These are phyloP conservation scores for Aspergillus sp. DNA, from an alignment of 2,329 filamentous ascomycete genomes.

Conservation along the genomic window DNA sequence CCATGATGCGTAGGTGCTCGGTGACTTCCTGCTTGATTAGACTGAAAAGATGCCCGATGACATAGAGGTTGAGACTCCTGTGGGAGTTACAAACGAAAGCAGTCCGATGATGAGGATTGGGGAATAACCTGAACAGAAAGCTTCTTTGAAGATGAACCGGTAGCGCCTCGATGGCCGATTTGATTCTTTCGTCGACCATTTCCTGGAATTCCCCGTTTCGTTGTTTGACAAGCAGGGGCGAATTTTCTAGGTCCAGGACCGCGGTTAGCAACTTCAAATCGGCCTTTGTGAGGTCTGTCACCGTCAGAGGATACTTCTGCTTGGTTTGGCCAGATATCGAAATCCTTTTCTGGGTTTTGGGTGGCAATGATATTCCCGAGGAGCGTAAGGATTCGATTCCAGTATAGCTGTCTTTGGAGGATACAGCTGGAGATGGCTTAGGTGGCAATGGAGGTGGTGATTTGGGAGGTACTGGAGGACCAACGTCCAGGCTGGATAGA, in stretches of 20 bases:
- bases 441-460: no score
- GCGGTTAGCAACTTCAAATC: constrained; percentile 18
- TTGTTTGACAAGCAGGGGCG: not conserved
- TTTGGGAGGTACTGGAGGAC: no score
- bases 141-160: constrained; percentile 6
- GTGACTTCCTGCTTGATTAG: constrained; percentile 22
- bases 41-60: constrained; percentile 13
- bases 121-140: constrained; percentile 9
- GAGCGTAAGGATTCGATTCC: no score
- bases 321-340: not conserved
- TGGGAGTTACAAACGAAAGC: constrained; percentile 18
- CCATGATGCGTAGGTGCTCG: constrained; percentile 13
- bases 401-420: no score
- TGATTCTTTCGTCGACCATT: constrained; percentile 1
- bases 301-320: constrained; percentile 8
- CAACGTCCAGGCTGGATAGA: no score
- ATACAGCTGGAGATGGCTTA: no score
- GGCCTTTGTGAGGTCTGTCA: constrained; percentile 13
- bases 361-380: no score
- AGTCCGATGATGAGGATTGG: constrained; percentile 11
- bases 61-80: constrained; percentile 16
- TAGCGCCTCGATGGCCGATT: constrained; percentile 7
- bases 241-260: constrained; percentile 17
- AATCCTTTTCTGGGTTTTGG: no score
- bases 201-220: not conserved